A percentile compares a stretch with the other conserved stretches of the same genome.
phyloP scores from a whole-genome alignment of 805 yeast genomes.

The Lipomyces orientalis region DNA sequence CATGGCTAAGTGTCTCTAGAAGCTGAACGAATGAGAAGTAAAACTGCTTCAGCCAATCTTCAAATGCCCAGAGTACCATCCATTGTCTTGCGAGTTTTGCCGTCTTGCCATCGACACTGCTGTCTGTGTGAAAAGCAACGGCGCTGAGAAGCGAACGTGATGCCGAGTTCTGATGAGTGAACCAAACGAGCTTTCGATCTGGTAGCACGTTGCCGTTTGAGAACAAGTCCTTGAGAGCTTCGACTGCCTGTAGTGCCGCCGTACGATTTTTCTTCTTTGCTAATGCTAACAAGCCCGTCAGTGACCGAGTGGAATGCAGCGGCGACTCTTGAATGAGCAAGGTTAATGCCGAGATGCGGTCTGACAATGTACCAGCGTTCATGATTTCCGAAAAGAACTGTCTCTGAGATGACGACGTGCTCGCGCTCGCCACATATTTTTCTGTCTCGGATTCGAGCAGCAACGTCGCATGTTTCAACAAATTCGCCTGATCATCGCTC shows the following conservation, averaged over 20 bases:
- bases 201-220: constrained; percentile 80
- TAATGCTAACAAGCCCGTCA: constrained; percentile 75
- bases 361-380: constrained; percentile 89
- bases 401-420: constrained; percentile 77
- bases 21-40: constrained; percentile 78
- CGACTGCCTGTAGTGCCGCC: constrained; percentile 87
- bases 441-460: constrained; percentile 74
- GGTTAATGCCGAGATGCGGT: constrained; percentile 93
- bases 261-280: constrained; percentile 92
- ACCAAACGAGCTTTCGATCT: constrained; percentile 77
- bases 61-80: constrained; percentile 80
- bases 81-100: constrained; percentile 51
- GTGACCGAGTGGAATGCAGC: constrained; percentile 79
- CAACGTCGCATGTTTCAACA: constrained; percentile 69
- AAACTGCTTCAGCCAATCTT: constrained; percentile 80
- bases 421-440: constrained; percentile 71
- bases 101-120: constrained; percentile 42
- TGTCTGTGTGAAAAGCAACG: constrained; percentile 37
- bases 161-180: constrained; percentile 64
- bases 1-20: constrained; percentile 83
- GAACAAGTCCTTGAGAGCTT: constrained; percentile 87
- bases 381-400: constrained; percentile 88
- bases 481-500: constrained; percentile 59
- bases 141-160: constrained; percentile 43
- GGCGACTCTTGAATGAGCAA: constrained; percentile 95